Evolutionary conservation across 768 basidiomycete genomes (phyloP).

Genomic region (Phanerochaete carnosa): DNA sequence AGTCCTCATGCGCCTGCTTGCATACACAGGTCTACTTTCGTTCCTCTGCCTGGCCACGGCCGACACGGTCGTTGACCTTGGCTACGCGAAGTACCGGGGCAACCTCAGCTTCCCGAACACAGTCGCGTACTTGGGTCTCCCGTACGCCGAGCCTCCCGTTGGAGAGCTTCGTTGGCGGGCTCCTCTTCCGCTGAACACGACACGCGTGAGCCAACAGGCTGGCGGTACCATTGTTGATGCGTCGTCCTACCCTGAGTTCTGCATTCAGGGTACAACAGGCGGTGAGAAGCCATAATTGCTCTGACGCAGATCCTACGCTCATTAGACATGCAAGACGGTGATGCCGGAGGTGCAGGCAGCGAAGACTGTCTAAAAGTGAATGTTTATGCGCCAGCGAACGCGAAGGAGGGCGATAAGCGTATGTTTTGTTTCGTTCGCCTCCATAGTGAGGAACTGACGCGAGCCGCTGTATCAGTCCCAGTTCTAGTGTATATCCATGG

Average conservation of each 20-base stretch:
- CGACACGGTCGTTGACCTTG: conserved; percentile 44
- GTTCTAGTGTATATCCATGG: conserved; percentile 41
- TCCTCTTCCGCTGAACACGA: conserved; percentile 49
- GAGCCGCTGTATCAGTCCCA: conserved; percentile 23
- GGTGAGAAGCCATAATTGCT: conserved; percentile 25
- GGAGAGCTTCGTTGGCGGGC: conserved; percentile 36
- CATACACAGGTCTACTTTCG: background rate
- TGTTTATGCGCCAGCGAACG: conserved; percentile 52
- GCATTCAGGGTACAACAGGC: conserved; percentile 55
- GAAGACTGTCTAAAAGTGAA: conserved; percentile 71
- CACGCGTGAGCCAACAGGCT: conserved; percentile 34
- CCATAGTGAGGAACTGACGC: background rate
- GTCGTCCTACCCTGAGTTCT: conserved; percentile 52
- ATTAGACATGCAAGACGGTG: conserved; percentile 34
- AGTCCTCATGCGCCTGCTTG: background rate
- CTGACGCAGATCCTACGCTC: background rate
- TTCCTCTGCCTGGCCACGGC: conserved; percentile 2
- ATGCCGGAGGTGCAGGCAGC: conserved; percentile 60
- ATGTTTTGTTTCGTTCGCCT: conserved; percentile 21
- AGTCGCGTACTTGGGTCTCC: conserved; percentile 49
- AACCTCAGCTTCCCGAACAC: conserved; percentile 49
- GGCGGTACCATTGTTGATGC: conserved; percentile 46
- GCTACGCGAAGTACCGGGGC: conserved; percentile 57
- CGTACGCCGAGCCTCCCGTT: conserved; percentile 35
- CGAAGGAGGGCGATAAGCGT: conserved; percentile 46